These are phyloP conservation scores for Termitomyces sp. DNA, from an alignment of 768 basidiomycete species.

Conservation along the genomic window DNA sequence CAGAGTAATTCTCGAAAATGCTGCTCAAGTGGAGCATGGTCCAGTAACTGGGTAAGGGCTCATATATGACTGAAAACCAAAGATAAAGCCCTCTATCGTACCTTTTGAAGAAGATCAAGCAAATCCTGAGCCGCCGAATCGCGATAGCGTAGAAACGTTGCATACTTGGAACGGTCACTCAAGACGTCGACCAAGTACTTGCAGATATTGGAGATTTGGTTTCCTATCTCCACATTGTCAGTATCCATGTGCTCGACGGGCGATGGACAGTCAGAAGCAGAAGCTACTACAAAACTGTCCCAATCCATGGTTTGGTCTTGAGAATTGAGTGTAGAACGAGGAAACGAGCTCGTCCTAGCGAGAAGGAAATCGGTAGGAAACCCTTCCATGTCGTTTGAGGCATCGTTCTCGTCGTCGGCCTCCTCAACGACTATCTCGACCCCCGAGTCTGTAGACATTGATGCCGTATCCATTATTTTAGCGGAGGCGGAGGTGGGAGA, in stretches of 20 bases:
- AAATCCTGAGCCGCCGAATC: slow-evolving; percentile 14
- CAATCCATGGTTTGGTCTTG: slow-evolving; percentile 1
- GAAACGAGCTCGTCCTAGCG: slow-evolving; percentile 1
- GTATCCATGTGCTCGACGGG: background rate
- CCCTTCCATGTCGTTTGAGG: background rate
- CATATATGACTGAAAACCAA: background rate
- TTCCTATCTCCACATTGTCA: background rate
- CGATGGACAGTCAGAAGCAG: background rate
- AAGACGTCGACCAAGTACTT: slow-evolving; percentile 11
- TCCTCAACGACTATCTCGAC: background rate
- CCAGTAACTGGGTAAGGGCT: slow-evolving; percentile 10
- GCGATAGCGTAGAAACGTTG: slow-evolving; percentile 14
- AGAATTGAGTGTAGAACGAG: background rate
- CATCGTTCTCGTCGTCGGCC: background rate
- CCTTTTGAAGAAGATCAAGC: slow-evolving; percentile 23
- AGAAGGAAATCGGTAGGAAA: slow-evolving; percentile 1
- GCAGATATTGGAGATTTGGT: slow-evolving; percentile 12
- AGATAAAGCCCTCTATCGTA: slow-evolving; percentile 2
- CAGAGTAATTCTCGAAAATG: slow-evolving; percentile 13
- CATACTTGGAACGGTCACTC: slow-evolving; percentile 13
- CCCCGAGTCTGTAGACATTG: background rate
- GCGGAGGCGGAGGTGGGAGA: background rate
- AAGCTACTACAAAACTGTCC: slow-evolving; percentile 6
- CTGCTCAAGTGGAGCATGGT: slow-evolving; percentile 11
- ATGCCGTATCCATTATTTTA: background rate